These are phyloP conservation scores for Abrus precatorius DNA, from an alignment of 306 rosid genomes.

Conservation along the genomic window DNA sequence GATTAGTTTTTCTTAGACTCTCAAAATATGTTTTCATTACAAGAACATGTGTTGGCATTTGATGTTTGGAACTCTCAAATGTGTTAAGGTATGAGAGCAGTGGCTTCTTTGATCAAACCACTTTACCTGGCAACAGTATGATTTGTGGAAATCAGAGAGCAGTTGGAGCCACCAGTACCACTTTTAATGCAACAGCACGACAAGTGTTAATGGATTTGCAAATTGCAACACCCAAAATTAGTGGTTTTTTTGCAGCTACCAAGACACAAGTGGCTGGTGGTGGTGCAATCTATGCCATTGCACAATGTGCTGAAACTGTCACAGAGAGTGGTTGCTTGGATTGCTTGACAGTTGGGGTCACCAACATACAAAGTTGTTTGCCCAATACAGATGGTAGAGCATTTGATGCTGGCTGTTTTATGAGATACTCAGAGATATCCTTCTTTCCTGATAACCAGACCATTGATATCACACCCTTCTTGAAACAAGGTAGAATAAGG, in stretches of 20 bases:
- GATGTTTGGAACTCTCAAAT: constrained; percentile 1
- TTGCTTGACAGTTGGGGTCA: constrained; percentile 51
- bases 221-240: constrained; percentile 53
- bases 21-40: constrained; percentile 17
- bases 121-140: constrained; percentile 47
- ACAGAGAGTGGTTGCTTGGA: constrained; percentile 51
- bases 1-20: neutral
- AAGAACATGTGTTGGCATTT: neutral
- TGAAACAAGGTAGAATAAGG: constrained; percentile 43
- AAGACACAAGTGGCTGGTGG: constrained; percentile 49
- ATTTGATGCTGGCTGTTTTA: constrained; percentile 69
- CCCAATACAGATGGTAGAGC: constrained; percentile 64
- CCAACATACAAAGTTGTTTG: constrained; percentile 51
- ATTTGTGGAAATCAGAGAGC: constrained; percentile 47
- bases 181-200: constrained; percentile 28
- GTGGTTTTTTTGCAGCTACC: constrained; percentile 58
- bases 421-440: constrained; percentile 67
- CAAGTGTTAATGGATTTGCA: constrained; percentile 43
- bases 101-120: constrained; percentile 52
- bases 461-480: constrained; percentile 52
- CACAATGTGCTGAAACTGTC: constrained; percentile 64
- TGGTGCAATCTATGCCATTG: constrained; percentile 63
- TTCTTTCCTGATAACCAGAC: constrained; percentile 68
- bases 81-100: constrained; percentile 48
- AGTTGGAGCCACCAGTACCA: constrained; percentile 25